Conservation (phyloP, 73 alveolate species). For the Blepharisma japonicum region DNA sequence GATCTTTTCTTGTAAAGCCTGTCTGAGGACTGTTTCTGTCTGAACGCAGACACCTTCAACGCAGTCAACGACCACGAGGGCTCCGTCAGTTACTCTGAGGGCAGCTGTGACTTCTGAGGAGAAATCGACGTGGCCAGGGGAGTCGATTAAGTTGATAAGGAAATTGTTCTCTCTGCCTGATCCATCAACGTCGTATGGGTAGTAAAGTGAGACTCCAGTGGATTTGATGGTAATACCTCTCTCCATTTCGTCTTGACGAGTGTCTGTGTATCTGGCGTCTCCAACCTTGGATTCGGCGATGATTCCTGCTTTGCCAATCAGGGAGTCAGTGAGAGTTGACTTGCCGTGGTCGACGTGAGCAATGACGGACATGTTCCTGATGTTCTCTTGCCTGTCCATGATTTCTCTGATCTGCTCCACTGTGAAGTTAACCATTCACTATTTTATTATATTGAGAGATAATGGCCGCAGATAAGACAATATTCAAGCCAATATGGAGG, state of each 20-base stretch:
- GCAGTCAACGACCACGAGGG: conserved; percentile 98
- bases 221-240: conserved; percentile 99
- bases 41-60: conserved; percentile 98
- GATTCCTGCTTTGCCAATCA: conserved; percentile 98
- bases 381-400: conserved; percentile 95
- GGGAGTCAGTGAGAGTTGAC: conserved; percentile 93
- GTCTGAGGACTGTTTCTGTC: conserved; percentile 97
- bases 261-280: conserved; percentile 97
- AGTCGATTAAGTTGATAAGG: conserved; percentile 95
- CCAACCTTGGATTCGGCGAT: conserved; percentile 97
- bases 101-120: conserved; percentile 98
- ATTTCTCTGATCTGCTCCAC: conserved; percentile 96
- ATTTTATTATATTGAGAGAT: background rate
- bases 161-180: conserved; percentile 45
- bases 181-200: conserved; percentile 72
- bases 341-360: conserved; percentile 99
- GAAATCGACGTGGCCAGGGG: conserved; percentile 99
- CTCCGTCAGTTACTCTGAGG: conserved; percentile 99
- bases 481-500: no score
- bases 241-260: conserved; percentile 98
- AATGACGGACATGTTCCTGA: conserved; percentile 97
- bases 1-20: conserved; percentile 93
- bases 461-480: background rate
- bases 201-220: conserved; percentile 98
- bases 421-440: conserved; percentile 95